Percentiles rank a stretch among this genome's conserved stretches.
Evolutionary conservation across 2,329 filamentous ascomycete genomes (phyloP).

Genomic region (Aspergillus sp.): DNA sequence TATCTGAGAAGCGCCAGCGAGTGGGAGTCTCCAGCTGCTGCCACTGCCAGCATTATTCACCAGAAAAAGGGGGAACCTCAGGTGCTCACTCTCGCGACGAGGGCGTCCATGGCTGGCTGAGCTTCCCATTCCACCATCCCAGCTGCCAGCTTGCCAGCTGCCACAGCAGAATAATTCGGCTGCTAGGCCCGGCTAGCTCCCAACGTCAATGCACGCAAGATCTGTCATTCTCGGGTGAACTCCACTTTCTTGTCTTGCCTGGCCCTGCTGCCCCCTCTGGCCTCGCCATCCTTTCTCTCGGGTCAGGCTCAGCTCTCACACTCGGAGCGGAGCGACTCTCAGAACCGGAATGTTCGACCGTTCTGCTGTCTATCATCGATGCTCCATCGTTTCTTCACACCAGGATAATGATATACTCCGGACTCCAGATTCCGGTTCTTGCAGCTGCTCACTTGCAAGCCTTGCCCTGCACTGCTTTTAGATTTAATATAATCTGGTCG

Average conservation of each 20-base stretch:
- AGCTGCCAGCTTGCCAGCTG: background rate
- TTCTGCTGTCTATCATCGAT: no score
- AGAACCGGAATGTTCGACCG: no score
- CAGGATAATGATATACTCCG: no score
- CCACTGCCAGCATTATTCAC: no score
- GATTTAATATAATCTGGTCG: no score
- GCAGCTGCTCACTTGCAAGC: no score
- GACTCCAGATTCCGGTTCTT: no score
- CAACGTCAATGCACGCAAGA: slow-evolving; percentile 16
- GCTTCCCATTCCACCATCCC: background rate
- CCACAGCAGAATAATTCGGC: no score
- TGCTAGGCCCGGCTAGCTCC: background rate
- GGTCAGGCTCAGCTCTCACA: background rate
- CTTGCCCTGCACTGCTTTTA: no score
- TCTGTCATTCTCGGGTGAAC: slow-evolving; percentile 14
- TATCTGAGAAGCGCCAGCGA: slow-evolving; percentile 15
- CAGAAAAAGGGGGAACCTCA: background rate
- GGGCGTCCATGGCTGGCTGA: slow-evolving; percentile 9
- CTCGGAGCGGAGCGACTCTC: no score
- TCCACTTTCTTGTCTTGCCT: slow-evolving; percentile 6
- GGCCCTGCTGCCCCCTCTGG: background rate
- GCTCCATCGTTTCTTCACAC: no score
- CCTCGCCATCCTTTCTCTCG: slow-evolving; percentile 2
- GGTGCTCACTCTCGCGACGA: background rate
- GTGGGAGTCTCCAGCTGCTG: background rate